Base-by-base conservation (phyloP, 768 basidiomycete species). In the Boletales sp. region DNA sequence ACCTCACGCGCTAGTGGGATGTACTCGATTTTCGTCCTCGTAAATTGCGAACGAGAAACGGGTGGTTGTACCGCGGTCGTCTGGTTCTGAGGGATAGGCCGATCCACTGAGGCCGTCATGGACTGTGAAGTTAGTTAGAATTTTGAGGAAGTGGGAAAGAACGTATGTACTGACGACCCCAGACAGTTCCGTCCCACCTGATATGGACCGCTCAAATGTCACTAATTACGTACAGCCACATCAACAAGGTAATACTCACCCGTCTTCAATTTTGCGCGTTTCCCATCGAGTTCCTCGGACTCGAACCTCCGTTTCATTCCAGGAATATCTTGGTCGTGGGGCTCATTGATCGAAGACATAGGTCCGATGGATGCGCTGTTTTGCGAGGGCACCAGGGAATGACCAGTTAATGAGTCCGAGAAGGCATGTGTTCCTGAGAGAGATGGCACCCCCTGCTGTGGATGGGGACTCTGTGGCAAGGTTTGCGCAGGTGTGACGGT, bases 11-110 rank as follows among this genome's bases (percentile, higher is more conserved):
- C 82, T 15, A 90, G 73, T 0, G 94, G 94, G 30, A 87, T 74
- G 65, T 94, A 96, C 71, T 92, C 89, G 56, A 96, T 86, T 71
- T 88, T 94, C 56, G 87, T 83, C 50, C 87, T 80, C 32, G 81
- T 76, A 46, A 80, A 71, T 64, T 78, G 80, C 46, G 72, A 70
- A 44, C 73, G 77, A 32, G 75, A 59, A 53, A 49, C 56, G 38
- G 69, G 55, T 40, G 66, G 58, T 28, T 72, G 62, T 35, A 44
- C 57, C 31, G 70, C 60, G 38, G 65, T 58, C 33, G 68, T 61
- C 48, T 59, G 37, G 12, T 56, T 62, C 33, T 56, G 55, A 3
- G 64, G 42, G 13, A 48, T 38, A 2, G 59, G 43, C 31, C 54
- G 50, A 25, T 66, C 65, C 19, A 14, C 49, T 12, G 63, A 50